phyloP scores from a whole-genome alignment of 108 stramenopile species.

The Stephanodiscus triporus region DNA sequence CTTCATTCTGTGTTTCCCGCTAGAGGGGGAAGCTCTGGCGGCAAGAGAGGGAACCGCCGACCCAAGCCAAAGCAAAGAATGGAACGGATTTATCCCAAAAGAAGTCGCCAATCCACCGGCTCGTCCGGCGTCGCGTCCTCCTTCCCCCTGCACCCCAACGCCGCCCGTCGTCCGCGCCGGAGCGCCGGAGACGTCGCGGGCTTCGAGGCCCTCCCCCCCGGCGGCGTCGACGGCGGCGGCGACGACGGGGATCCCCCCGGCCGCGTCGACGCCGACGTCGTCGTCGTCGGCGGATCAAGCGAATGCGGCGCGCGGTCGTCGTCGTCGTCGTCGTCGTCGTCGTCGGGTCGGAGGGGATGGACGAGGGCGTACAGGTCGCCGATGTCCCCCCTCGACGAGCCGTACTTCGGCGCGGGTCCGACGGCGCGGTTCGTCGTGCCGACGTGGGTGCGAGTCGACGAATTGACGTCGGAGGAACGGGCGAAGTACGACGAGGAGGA shows the following conservation, averaged over 20 bases:
- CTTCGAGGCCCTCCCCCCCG: not conserved
- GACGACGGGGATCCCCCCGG: not conserved
- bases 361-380: slow-evolving; percentile 29
- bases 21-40: too few species aligned
- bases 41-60: too few species aligned
- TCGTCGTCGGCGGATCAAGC: slow-evolving; percentile 8
- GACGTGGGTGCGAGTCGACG: slow-evolving; percentile 33
- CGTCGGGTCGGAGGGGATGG: slow-evolving; percentile 19
- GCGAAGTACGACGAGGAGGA: slow-evolving; percentile 24
- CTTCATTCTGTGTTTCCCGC: too few species aligned
- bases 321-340: too few species aligned
- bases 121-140: not conserved
- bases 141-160: too few species aligned
- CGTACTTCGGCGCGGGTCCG: slow-evolving; percentile 38
- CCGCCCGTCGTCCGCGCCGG: slow-evolving; percentile 20
- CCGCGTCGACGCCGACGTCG: not conserved
- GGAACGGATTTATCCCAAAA: slow-evolving; percentile 37
- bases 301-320: too few species aligned
- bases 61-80: too few species aligned
- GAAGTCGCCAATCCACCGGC: slow-evolving; percentile 26
- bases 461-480: slow-evolving; percentile 36
- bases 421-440: slow-evolving; percentile 35
- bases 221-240: not conserved
- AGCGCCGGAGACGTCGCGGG: slow-evolving; percentile 11
- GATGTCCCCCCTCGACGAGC: slow-evolving; percentile 30